phyloP scores from a whole-genome alignment of 371 early-diverging fungal species.

The Syncephalastrum racemosum region DNA sequence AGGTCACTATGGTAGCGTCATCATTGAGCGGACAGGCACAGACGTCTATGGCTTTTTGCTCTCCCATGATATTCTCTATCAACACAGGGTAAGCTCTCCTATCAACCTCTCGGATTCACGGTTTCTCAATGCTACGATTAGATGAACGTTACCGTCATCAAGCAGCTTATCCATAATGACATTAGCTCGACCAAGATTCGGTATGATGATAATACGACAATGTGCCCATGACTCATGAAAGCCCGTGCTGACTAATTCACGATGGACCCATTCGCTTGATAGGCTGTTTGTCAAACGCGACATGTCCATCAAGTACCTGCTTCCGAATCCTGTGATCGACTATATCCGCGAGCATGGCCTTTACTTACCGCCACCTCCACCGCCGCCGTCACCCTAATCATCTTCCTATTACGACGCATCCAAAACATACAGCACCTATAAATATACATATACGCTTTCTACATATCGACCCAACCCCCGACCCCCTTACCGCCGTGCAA shows the following conservation, averaged over 20 bases:
- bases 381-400: too few species aligned
- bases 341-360: constrained; percentile 82
- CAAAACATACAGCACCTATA: too few species aligned
- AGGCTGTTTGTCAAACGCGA: constrained; percentile 91
- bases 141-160: constrained; percentile 89
- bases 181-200: constrained; percentile 94
- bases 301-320: constrained; percentile 93
- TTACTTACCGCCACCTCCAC: constrained; percentile 43
- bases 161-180: constrained; percentile 95
- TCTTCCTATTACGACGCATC: too few species aligned
- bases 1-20: constrained; percentile 91
- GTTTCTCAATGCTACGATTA: constrained; percentile 17
- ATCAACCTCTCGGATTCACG: neutral
- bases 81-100: constrained; percentile 68
- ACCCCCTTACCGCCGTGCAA: too few species aligned
- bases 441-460: too few species aligned
- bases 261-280: neutral
- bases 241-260: neutral
- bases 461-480: too few species aligned
- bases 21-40: constrained; percentile 94
- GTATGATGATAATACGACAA: too few species aligned
- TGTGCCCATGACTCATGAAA: neutral
- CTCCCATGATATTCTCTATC: constrained; percentile 87
- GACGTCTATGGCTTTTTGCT: constrained; percentile 92
- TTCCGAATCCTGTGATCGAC: constrained; percentile 89